These are phyloP conservation scores for Trypanosoma caninum DNA, from an alignment of 208 protist species.

Conservation along the genomic window DNA sequence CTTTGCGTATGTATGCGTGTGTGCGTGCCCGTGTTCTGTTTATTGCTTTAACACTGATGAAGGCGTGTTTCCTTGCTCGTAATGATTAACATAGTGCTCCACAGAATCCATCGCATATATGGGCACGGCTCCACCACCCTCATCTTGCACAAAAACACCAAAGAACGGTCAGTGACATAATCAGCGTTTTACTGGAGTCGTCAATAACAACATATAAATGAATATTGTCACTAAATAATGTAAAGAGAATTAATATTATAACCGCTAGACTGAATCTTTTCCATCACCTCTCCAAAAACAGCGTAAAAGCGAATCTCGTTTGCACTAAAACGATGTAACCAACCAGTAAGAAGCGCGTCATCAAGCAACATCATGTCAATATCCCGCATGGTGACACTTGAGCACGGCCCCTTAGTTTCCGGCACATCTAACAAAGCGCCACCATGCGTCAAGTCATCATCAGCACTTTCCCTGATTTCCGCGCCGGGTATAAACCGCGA, in stretches of 20 bases:
- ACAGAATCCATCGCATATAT: too few relatives aligned
- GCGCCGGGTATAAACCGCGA: conserved; percentile 58
- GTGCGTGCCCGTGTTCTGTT: too few relatives aligned
- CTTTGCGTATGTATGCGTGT: too few relatives aligned
- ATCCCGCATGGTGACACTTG: conserved; percentile 70
- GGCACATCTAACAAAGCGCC: conserved; percentile 27
- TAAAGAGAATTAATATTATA: conserved; percentile 77
- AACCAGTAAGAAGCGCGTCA: conserved; percentile 67
- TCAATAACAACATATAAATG: background rate
- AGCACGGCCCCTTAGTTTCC: conserved; percentile 50
- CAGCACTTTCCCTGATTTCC: conserved; percentile 8
- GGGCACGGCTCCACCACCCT: too few relatives aligned
- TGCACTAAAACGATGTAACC: conserved; percentile 60
- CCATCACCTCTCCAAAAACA: conserved; percentile 50
- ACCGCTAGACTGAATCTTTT: conserved; percentile 59
- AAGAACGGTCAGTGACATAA: too few relatives aligned
- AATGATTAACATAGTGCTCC: too few relatives aligned
- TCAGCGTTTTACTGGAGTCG: background rate
- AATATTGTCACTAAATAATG: conserved; percentile 12
- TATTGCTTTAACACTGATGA: too few relatives aligned
- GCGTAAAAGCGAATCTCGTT: conserved; percentile 76
- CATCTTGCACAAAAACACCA: too few relatives aligned
- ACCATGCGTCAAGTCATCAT: background rate
- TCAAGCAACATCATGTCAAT: conserved; percentile 85
- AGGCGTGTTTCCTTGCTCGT: too few relatives aligned